A percentile compares a stretch with the other conserved stretches of the same genome.
Evolutionary conservation across 1,284 basidiomycete species (phyloP).

Genomic region (Apiotrichum siamense): DNA sequence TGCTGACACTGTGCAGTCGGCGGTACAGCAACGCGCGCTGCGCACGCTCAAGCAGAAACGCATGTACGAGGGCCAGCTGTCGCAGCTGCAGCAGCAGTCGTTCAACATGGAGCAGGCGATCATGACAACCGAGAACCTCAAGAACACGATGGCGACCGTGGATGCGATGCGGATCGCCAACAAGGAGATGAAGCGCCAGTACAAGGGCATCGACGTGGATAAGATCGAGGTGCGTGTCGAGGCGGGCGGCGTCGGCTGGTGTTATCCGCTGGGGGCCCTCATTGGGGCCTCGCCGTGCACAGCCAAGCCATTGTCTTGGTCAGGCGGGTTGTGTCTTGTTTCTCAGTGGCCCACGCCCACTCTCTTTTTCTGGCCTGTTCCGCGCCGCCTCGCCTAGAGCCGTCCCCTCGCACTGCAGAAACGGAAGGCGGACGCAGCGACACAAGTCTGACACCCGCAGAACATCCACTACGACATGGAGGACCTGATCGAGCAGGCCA

Average conservation of each 20-base stretch:
- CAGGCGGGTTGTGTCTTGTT: too few species aligned
- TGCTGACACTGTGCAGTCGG: constrained; percentile 54
- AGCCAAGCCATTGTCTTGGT: too few species aligned
- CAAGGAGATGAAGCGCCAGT: constrained; percentile 94
- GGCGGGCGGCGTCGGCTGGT: too few species aligned
- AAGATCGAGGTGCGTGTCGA: constrained; percentile 78
- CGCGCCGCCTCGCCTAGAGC: too few species aligned
- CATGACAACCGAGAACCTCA: constrained; percentile 91
- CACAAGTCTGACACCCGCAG: too few species aligned
- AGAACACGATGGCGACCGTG: constrained; percentile 99
- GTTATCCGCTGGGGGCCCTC: too few species aligned
- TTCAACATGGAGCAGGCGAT: constrained; percentile 99
- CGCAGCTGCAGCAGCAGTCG: constrained; percentile 86
- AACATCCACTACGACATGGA: constrained; percentile 97
- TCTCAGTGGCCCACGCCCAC: too few species aligned
- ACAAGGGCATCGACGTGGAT: constrained; percentile 94
- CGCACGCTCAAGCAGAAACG: constrained; percentile 91
- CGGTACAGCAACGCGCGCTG: constrained; percentile 91
- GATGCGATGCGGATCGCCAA: constrained; percentile 97
- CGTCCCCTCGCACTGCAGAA: too few species aligned
- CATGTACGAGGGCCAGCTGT: constrained; percentile 86
- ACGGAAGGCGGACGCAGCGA: too few species aligned
- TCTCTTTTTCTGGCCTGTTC: too few species aligned
- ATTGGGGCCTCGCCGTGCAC: too few species aligned
- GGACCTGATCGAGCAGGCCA: constrained; percentile 91